These are phyloP conservation scores for Malania oleifera DNA, from an alignment of 164 flowering plant species.

Conservation along the genomic window DNA sequence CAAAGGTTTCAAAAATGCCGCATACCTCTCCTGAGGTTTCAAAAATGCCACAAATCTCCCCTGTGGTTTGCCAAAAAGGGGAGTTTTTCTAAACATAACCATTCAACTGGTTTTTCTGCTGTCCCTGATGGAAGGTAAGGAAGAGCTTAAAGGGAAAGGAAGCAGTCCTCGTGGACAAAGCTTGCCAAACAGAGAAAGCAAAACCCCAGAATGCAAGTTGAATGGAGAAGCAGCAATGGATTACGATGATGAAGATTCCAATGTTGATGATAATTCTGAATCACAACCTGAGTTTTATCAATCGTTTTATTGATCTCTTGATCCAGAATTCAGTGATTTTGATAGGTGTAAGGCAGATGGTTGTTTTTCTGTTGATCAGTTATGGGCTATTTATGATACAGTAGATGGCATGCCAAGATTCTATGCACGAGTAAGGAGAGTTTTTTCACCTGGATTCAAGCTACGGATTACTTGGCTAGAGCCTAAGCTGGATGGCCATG, in stretches of 20 bases:
- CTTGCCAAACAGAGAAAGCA: constrained; percentile 12
- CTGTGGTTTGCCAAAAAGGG: no score
- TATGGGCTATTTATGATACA: constrained; percentile 60
- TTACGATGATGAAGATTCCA: constrained; percentile 5
- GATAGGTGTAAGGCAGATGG: constrained; percentile 24
- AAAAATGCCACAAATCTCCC: no score
- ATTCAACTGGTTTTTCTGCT: constrained; percentile 11
- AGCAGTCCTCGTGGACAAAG: constrained; percentile 13
- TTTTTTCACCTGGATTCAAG: constrained; percentile 30
- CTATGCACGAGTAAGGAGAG: constrained; percentile 38
- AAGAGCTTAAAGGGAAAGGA: constrained; percentile 13
- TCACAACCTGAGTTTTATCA: no score
- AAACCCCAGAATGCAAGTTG: background rate
- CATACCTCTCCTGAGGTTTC: no score
- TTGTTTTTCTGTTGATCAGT: constrained; percentile 33
- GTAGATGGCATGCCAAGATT: constrained; percentile 56
- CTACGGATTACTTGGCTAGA: constrained; percentile 51
- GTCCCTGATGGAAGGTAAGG: background rate
- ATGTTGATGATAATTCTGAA: background rate
- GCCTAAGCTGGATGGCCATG: constrained; percentile 22
- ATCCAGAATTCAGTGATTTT: constrained; percentile 46
- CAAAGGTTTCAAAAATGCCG: no score
- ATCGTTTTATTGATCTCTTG: constrained; percentile 19
- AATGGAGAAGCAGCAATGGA: constrained; percentile 8
- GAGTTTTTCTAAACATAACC: background rate